Evolutionary conservation across 306 rosid species (phyloP).

Genomic region (Quercus berberidifolia): DNA sequence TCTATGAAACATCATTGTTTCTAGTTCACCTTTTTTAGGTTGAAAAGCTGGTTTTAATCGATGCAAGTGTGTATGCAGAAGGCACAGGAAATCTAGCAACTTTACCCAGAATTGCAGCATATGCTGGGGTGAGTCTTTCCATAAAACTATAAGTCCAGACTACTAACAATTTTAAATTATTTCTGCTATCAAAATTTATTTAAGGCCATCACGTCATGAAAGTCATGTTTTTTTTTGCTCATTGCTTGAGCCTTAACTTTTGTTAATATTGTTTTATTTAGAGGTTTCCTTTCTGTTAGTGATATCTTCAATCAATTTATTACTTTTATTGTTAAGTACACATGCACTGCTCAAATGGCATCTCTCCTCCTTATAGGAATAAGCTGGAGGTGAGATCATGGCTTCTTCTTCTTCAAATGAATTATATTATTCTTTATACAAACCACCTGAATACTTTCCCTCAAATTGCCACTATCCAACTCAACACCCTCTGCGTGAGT

Average conservation of each 20-base stretch:
- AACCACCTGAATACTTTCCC: background rate
- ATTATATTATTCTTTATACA: background rate
- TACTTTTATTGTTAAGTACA: background rate
- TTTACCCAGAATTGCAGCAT: slow-evolving; percentile 62
- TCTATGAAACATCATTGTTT: slow-evolving; percentile 23
- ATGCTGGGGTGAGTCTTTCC: slow-evolving; percentile 69
- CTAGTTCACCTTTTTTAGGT: slow-evolving; percentile 60
- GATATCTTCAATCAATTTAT: background rate
- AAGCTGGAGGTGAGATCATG: background rate
- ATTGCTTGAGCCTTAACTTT: background rate
- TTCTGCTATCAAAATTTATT: background rate
- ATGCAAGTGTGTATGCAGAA: slow-evolving; percentile 89
- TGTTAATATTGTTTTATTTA: background rate
- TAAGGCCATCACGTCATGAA: too few relatives aligned
- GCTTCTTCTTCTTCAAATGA: background rate
- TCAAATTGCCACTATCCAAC: background rate
- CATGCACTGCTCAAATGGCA: too few relatives aligned
- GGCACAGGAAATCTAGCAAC: slow-evolving; percentile 70
- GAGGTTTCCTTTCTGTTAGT: background rate
- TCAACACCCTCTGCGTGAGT: background rate
- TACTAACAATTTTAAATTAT: background rate
- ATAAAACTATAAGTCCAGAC: background rate
- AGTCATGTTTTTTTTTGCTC: background rate
- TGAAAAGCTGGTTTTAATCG: slow-evolving; percentile 83
- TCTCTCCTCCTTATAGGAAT: too few relatives aligned